These are phyloP conservation scores for Mucor piriformis DNA, from an alignment of 371 early-diverging fungal species.

Conservation along the genomic window DNA sequence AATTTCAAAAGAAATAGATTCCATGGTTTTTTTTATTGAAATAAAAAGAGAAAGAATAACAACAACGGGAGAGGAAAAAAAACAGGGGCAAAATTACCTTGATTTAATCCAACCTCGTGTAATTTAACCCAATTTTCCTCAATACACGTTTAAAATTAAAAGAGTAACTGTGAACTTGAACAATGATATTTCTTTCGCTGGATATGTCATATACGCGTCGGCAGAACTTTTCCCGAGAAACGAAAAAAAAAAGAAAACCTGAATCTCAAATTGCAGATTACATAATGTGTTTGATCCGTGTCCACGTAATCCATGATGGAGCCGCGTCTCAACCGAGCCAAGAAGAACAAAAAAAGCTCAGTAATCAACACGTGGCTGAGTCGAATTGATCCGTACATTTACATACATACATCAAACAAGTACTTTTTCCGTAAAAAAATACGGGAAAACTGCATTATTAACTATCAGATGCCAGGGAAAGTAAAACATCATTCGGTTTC, in stretches of 20 bases:
- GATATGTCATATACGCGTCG: background rate
- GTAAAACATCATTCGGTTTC: background rate
- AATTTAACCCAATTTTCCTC: background rate
- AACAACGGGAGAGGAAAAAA: background rate
- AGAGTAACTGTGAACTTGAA: background rate
- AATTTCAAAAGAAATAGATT: constrained; percentile 24
- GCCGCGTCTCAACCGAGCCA: background rate
- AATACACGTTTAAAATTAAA: background rate
- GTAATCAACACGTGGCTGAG: background rate
- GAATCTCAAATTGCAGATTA: background rate
- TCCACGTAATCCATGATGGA: too few relatives aligned
- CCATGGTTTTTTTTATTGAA: background rate
- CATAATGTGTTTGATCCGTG: background rate
- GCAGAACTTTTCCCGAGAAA: background rate
- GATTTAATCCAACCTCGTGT: constrained; percentile 12
- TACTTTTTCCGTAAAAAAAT: background rate
- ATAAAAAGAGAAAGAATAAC: background rate
- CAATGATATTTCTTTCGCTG: background rate
- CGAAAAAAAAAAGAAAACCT: background rate
- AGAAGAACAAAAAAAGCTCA: background rate
- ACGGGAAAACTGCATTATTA: background rate
- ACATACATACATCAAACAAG: too few relatives aligned
- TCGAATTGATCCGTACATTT: background rate
- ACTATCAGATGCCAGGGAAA: background rate
- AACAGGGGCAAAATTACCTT: constrained; percentile 6